Evolutionary conservation across 2,329 filamentous ascomycete genomes (phyloP).

Genomic region (Penicillium sp.): DNA sequence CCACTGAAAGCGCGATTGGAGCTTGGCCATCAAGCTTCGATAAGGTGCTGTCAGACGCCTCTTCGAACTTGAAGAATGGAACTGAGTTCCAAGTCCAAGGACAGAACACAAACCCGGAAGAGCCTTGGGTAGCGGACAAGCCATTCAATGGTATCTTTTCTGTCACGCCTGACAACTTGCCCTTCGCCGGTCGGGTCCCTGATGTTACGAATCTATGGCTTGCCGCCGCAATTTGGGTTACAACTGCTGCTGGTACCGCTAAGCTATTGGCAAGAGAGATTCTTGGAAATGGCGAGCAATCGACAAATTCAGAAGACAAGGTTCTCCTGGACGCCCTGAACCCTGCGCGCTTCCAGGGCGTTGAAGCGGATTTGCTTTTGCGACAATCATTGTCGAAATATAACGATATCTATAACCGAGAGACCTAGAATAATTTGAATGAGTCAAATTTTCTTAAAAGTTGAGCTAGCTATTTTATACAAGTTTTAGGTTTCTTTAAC

Average conservation of each 20-base stretch:
- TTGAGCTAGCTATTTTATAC: background rate
- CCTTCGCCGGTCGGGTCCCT: constrained; percentile 32
- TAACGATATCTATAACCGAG: constrained; percentile 35
- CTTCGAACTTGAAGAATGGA: constrained; percentile 13
- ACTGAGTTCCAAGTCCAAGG: constrained; percentile 19
- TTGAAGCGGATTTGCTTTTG: constrained; percentile 20
- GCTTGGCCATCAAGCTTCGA: constrained; percentile 28
- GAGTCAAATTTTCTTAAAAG: rapidly evolving
- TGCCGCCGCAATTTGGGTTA: constrained; percentile 39
- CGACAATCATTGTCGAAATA: constrained; percentile 29
- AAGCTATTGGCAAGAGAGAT: constrained; percentile 23
- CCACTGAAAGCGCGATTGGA: constrained; percentile 20
- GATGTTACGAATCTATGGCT: constrained; percentile 29
- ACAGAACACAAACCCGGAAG: constrained; percentile 3
- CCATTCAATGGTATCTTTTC: constrained; percentile 38
- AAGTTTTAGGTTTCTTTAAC: background rate
- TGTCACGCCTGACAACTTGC: constrained; percentile 38
- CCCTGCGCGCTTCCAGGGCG: constrained; percentile 28
- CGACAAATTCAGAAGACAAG: constrained; percentile 1
- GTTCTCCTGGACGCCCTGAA: constrained; percentile 17
- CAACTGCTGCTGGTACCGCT: constrained; percentile 36
- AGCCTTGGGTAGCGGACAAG: constrained; percentile 10
- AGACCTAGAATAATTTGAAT: background rate
- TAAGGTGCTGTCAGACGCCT: constrained; percentile 18
- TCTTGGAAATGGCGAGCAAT: constrained; percentile 17